Evolutionary conservation across 306 rosid genomes (phyloP).

Genomic region (Heteromeles arbutifolia): DNA sequence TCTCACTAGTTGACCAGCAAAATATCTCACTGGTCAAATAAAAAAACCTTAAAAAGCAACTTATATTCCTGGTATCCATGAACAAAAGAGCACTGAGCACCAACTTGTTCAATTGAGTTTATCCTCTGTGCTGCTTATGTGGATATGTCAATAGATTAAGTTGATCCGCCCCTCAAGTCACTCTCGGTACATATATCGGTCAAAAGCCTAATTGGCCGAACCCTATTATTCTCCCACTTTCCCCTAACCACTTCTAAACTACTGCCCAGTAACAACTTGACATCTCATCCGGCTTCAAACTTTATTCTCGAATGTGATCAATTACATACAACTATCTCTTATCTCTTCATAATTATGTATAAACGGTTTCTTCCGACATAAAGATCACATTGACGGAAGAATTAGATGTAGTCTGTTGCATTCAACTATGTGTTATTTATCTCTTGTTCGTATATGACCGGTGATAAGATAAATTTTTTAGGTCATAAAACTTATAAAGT

Average conservation of each 20-base stretch:
- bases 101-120: neutral
- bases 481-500: too few species aligned
- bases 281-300: neutral
- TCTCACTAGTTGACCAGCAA: neutral
- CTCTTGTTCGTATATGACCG: accelerated
- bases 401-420: too few species aligned
- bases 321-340: too few species aligned
- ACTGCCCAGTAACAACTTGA: neutral
- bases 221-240: neutral
- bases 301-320: neutral
- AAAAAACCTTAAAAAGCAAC: neutral
- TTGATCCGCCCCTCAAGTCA: neutral
- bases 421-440: too few species aligned
- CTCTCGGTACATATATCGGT: neutral
- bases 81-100: constrained; percentile 4
- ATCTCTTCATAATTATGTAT: too few species aligned
- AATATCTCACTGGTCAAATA: neutral
- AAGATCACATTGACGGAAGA: too few species aligned
- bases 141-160: neutral
- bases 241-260: neutral
- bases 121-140: neutral
- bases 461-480: too few species aligned
- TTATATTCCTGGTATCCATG: neutral
- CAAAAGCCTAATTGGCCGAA: neutral
- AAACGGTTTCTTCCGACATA: too few species aligned